Conservation (phyloP, 78 protist genomes). For the Bigelowiella natans region DNA sequence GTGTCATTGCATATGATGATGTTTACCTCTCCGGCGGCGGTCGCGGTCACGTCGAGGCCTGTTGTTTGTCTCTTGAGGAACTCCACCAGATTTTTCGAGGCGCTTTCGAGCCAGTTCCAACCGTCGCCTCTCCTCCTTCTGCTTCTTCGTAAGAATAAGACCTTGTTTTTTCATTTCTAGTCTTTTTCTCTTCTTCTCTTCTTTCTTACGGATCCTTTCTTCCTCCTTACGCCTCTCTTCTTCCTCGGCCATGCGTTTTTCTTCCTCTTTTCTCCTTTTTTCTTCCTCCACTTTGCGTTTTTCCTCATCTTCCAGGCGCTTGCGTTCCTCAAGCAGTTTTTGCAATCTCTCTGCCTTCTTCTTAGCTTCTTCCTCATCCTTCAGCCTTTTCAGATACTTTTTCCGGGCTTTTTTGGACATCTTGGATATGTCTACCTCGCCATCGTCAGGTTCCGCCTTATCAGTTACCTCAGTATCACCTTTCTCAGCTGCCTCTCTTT, state of each 20-base stretch:
- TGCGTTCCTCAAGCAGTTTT: not conserved
- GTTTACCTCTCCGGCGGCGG: not conserved
- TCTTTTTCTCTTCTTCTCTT: not conserved
- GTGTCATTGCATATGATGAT: not conserved
- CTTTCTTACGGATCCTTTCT: not conserved
- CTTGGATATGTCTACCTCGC: not conserved
- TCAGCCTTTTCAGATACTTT: not conserved
- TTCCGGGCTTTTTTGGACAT: not conserved
- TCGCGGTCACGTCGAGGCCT: not conserved
- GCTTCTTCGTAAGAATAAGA: not conserved
- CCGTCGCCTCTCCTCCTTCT: not conserved
- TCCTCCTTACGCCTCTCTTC: not conserved
- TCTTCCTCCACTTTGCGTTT: not conserved
- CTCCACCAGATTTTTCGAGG: not conserved
- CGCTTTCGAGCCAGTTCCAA: not conserved
- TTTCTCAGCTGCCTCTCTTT: not conserved
- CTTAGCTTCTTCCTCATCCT: constrained; percentile 6
- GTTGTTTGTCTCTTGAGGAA: not conserved
- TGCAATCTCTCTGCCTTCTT: not conserved
- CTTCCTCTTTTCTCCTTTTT: not conserved
- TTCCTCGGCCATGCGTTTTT: not conserved
- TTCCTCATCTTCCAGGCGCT: not conserved
- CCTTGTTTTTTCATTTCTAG: not conserved
- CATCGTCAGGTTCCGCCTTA: not conserved
- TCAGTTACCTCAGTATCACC: not conserved